A percentile compares a stretch with the other conserved stretches of the same genome.
Evolutionary conservation across 257 asterid species (phyloP).

Genomic region (Hygrophila difformis): DNA sequence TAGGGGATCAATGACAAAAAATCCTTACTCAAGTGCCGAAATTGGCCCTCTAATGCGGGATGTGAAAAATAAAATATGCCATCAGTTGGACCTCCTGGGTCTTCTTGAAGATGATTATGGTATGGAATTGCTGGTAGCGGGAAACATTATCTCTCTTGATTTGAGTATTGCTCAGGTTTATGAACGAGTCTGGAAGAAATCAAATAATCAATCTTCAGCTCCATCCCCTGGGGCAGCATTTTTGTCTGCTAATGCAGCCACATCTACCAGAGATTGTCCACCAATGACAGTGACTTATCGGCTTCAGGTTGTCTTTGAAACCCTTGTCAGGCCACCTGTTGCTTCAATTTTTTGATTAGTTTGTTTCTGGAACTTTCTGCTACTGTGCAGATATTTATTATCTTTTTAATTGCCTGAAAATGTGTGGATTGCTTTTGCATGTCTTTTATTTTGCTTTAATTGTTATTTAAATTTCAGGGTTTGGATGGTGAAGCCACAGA

Average conservation of each 20-base stretch:
- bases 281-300: constrained; percentile 98
- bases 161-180: constrained; percentile 86
- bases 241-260: constrained; percentile 48
- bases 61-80: constrained; percentile 96
- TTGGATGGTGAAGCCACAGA: constrained; percentile 99
- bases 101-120: constrained; percentile 94
- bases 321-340: constrained; percentile 9
- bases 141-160: constrained; percentile 93
- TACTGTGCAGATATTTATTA: neutral
- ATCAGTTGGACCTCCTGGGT: constrained; percentile 95
- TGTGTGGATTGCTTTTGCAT: neutral
- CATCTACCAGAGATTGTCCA: constrained; percentile 78
- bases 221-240: constrained; percentile 62
- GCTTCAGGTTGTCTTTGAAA: constrained; percentile 57
- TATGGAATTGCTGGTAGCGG: constrained; percentile 95
- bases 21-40: constrained; percentile 96
- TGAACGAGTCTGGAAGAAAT: constrained; percentile 97
- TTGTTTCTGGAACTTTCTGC: neutral
- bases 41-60: constrained; percentile 99
- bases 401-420: neutral
- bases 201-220: constrained; percentile 65
- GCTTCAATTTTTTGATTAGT: constrained; percentile 1
- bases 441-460: constrained; percentile 8
- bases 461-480: constrained; percentile 54
- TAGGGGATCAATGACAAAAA: constrained; percentile 98